Base-by-base conservation (phyloP, 805 yeast species). In the Starmera caribaea region DNA sequence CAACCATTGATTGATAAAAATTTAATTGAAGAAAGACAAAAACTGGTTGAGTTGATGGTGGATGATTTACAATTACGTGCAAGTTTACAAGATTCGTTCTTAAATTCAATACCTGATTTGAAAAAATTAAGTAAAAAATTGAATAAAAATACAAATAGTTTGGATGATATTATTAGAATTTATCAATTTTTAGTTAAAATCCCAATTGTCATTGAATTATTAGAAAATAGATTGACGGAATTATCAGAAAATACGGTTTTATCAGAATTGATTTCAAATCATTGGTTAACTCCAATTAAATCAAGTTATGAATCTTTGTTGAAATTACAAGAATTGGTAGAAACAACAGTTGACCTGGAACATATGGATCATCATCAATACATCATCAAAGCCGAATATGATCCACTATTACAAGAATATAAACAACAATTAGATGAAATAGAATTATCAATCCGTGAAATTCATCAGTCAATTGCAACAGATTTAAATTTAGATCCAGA, bases 111-210 rank as follows among this genome's bases (percentile, higher is more conserved):
- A 10, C 97, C 97, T 2, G 98, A 92, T 56, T 67, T 92, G 28
- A 74, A 81, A 44, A 72, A 89, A 49, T 58, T 92, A 27, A 65
- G 81, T 17, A 84, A 85, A 55, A 85, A 82, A 56, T 66, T 90
- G 31, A 61, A 60, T 31, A 63, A 67, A 6, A 35, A 41, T 2
- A 63, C 62, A 29, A 84, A 87, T 26, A 74, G 74, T 41, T 66
- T 92, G 43, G 97, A 89, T 53, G 97, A 92, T 54, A 90, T 92
- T 14, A 81, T 92, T 17, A 72, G 95, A 49, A 69, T 90, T 32
- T 92, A 90, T 55, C 96, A 89, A 59, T 71, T 90, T 43, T 74
- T 81, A 12, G 58, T 76, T 29, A 71, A 74, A 38, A 58, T 92
- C 11, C 96, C 96, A 2, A 84, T 77, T 21, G 65, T 87, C 29